Evolutionary conservation across 805 yeast genomes (phyloP).

Genomic region (Monosporozyma solicola): DNA sequence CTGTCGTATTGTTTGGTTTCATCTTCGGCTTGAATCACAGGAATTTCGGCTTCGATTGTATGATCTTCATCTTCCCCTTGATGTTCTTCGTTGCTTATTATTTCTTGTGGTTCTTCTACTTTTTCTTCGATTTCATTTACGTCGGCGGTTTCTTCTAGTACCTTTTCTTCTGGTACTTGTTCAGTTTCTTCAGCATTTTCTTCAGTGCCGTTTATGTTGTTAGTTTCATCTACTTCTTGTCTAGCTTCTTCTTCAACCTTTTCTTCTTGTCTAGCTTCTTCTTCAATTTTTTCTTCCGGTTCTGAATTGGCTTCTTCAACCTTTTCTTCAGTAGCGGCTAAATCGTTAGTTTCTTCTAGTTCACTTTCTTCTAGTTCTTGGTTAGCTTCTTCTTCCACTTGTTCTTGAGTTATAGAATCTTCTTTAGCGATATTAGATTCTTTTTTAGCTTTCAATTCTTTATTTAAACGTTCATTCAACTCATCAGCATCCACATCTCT

Average conservation of each 20-base stretch:
- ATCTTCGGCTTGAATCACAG: neutral
- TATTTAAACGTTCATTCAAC: slow-evolving; percentile 40
- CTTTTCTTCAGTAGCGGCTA: neutral
- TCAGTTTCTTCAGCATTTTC: too few species aligned
- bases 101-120: neutral
- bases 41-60: neutral
- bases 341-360: neutral
- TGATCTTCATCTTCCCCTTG: neutral
- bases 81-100: neutral
- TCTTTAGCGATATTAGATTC: neutral
- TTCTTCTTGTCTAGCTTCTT: neutral
- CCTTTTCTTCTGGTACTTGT: neutral
- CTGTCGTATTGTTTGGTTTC: neutral
- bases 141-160: neutral
- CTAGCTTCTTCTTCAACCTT: neutral
- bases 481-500: slow-evolving; percentile 48
- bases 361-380: neutral
- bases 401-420: neutral
- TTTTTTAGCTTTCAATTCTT: slow-evolving; percentile 10
- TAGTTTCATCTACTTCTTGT: neutral
- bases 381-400: neutral
- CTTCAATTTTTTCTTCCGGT: neutral
- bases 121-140: neutral
- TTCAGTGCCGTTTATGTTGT: too few species aligned
- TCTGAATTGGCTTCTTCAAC: neutral